A percentile compares a stretch with the other conserved stretches of the same genome.
Evolutionary conservation across 495 filamentous ascomycete genomes (phyloP).

Genomic region (Aspergillus sparsus): DNA sequence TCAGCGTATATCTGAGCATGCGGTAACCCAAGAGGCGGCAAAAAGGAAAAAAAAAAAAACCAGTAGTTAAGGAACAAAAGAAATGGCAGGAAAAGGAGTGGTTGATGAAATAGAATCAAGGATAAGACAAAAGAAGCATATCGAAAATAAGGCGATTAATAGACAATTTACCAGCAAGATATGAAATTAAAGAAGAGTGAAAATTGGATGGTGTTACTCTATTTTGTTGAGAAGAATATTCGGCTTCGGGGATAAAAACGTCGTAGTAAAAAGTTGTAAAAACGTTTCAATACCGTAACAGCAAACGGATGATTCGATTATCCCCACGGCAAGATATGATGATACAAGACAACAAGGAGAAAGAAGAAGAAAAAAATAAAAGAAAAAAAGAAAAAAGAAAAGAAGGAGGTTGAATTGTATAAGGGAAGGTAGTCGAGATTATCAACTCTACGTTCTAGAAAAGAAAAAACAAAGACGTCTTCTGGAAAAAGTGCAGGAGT

Average conservation of each 20-base stretch:
- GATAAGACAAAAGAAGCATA: neutral
- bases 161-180: neutral
- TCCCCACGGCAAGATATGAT: neutral
- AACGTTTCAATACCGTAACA: constrained; percentile 1
- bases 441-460: neutral
- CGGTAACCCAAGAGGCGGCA: constrained; percentile 22
- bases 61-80: constrained; percentile 1
- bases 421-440: neutral
- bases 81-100: constrained; percentile 4
- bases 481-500: neutral
- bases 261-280: constrained; percentile 1
- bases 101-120: neutral
- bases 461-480: neutral
- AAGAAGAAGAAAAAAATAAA: constrained; percentile 2
- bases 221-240: neutral
- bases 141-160: neutral
- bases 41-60: constrained; percentile 14
- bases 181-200: neutral
- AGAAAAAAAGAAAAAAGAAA: neutral
- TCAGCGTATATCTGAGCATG: constrained; percentile 49
- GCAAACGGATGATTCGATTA: neutral
- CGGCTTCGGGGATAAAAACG: neutral
- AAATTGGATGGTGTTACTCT: neutral
- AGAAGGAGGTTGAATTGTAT: neutral
- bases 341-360: constrained; percentile 6